A percentile compares a stretch with the other conserved stretches of the same genome.
Conservation (phyloP, 768 basidiomycete species). For the Tricholomella constricta region DNA sequence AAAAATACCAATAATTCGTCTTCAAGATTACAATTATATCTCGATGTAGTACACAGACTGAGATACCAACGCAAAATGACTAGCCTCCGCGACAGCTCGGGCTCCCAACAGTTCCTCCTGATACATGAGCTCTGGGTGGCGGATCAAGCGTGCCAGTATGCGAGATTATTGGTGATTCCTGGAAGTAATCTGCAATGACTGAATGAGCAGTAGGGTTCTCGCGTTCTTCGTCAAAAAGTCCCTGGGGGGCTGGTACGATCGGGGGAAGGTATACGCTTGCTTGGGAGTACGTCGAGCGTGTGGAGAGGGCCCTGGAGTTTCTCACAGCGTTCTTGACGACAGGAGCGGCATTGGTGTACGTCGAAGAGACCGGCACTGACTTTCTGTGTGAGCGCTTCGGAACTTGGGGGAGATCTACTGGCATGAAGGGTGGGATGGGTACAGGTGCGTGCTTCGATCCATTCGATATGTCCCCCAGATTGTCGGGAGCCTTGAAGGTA, state of each 20-base stretch:
- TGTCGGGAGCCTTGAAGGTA: conserved; percentile 19
- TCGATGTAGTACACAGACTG: no score
- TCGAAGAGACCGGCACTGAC: conserved; percentile 9
- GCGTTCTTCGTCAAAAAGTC: conserved; percentile 1
- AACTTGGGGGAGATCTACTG: conserved; percentile 8
- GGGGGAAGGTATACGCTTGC: not conserved
- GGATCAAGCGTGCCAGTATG: not conserved
- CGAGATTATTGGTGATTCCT: conserved; percentile 6
- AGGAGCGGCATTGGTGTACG: conserved; percentile 6
- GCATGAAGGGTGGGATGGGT: conserved; percentile 24
- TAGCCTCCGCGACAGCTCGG: no score
- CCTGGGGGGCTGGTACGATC: not conserved
- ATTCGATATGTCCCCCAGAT: conserved; percentile 20
- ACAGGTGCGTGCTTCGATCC: conserved; percentile 17
- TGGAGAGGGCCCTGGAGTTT: conserved; percentile 11
- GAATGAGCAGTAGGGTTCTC: conserved; percentile 4
- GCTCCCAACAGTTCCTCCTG: not conserved
- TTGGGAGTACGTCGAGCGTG: not conserved
- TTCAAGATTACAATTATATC: no score
- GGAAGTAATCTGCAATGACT: conserved; percentile 7
- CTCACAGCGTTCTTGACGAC: not conserved
- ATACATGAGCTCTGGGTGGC: conserved; percentile 2
- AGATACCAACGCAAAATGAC: no score
- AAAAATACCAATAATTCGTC: no score
- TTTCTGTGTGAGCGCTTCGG: conserved; percentile 10